Conservation (phyloP, 2,329 filamentous ascomycete genomes). For the Fusarium hainanense region DNA sequence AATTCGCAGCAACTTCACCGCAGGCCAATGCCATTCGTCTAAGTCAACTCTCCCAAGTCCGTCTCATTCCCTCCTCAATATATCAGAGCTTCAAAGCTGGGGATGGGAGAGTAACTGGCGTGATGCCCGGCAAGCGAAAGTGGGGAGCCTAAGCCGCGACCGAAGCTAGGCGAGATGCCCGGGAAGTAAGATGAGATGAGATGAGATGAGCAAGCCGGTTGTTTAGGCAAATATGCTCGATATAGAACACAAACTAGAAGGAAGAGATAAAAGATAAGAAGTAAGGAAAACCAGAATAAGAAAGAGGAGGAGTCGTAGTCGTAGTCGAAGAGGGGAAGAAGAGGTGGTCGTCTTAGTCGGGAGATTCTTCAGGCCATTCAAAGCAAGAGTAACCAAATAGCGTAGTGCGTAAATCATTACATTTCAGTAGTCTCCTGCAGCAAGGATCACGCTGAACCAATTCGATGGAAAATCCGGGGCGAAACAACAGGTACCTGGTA, state of each 20-base stretch:
- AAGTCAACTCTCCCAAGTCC: neutral
- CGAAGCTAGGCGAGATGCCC: conserved; percentile 15
- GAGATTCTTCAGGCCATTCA: conserved; percentile 4
- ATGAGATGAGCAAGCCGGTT: conserved; percentile 5
- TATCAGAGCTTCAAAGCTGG: conserved; percentile 7
- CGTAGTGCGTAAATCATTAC: conserved; percentile 1
- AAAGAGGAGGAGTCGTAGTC: conserved; percentile 8
- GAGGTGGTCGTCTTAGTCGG: neutral
- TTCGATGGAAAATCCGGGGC: conserved; percentile 47
- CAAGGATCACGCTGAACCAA: conserved; percentile 46
- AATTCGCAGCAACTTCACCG: neutral
- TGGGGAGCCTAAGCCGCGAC: conserved; percentile 28
- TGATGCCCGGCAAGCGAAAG: conserved; percentile 36
- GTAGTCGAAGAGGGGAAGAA: conserved; percentile 29
- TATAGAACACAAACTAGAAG: neutral
- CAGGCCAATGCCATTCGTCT: neutral
- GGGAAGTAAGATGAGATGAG: conserved; percentile 15
- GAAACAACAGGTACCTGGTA: neutral
- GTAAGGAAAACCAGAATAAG: neutral
- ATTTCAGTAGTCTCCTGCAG: conserved; percentile 31
- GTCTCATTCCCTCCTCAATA: neutral
- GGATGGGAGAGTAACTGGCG: conserved; percentile 23
- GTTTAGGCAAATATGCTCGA: conserved; percentile 6
- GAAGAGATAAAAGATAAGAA: neutral
- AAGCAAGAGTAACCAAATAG: conserved; percentile 23